Base-by-base conservation (phyloP, 2,329 filamentous ascomycete genomes). In the Penicillium sp. region DNA sequence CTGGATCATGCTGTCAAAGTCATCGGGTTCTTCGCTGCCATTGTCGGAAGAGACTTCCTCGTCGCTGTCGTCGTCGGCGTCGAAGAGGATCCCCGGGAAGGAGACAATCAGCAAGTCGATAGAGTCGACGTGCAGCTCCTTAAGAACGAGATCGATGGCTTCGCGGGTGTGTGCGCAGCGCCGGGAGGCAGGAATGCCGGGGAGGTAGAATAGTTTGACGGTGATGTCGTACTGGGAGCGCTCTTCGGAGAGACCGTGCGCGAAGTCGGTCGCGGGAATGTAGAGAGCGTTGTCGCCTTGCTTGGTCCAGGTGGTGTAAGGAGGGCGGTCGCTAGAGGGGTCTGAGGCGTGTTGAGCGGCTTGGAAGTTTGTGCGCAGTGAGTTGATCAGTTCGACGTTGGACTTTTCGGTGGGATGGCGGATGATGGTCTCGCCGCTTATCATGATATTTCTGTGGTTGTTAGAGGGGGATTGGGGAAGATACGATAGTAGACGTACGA, bases 131-230 rank as follows among this genome's bases (percentile, higher is more conserved):
- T 83, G 79, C 49, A 98, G 74, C 69, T 95, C 88, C 65, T 84
- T 85, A 57, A 85, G 76, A 8, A 97, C 90, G 8, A 95, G 72
- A 45, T 81, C 75, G 57, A 98, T 76, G 1, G 93, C 91, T 64
- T 94, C 86, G 48, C 78, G 72, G 8, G 87, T 85, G 64, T 95
- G 84, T 48, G 76, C 74, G 57, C 79, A 80, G 52, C 91, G 81
- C 56, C 82, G 72, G 17, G 77, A 76, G 2, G 80, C 72, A 9
- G 83, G 77, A 45, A 87, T 80, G 17, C 79, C 80, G 3, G 88
- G 85, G 24, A 97, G 78, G 69, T 93, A 94, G 75, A 98, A 98
- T 21, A 98, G 73, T 72, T 98, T 98, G 53, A 93, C 84, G 0
- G 91, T 96, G 63, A 96, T 89, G 65, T 96, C 89, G 73, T 98